A percentile compares a stretch with the other conserved stretches of the same genome.
Conservation (phyloP, 1,284 basidiomycete species). For the Papiliotrema flavescens region DNA sequence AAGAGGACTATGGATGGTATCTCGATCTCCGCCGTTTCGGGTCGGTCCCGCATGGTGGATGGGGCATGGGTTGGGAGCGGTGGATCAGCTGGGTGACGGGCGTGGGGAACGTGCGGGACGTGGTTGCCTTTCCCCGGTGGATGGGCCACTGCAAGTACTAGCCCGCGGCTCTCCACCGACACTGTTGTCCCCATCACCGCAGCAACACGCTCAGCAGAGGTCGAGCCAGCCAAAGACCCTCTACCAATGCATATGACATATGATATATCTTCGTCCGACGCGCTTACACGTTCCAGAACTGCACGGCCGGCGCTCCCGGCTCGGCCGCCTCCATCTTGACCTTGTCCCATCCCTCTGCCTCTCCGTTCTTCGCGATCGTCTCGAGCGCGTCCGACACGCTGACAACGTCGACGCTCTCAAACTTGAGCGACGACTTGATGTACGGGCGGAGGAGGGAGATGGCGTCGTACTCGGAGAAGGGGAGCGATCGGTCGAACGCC, state of each 20-base stretch:
- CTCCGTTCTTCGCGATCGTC: constrained; percentile 31
- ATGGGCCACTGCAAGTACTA: constrained; percentile 58
- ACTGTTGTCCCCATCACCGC: too few species aligned
- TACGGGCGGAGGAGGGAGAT: constrained; percentile 72
- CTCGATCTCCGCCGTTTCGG: constrained; percentile 71
- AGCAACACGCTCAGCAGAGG: too few species aligned
- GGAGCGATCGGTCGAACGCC: constrained; percentile 81
- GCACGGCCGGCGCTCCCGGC: constrained; percentile 79
- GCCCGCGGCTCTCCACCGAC: too few species aligned
- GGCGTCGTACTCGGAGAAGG: constrained; percentile 81
- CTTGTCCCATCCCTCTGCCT: constrained; percentile 42
- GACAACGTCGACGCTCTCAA: constrained; percentile 67
- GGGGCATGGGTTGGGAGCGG: constrained; percentile 88
- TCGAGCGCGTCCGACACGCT: constrained; percentile 63
- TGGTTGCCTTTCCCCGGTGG: constrained; percentile 85
- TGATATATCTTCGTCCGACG: neutral
- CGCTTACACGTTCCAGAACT: constrained; percentile 59
- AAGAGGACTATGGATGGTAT: constrained; percentile 76
- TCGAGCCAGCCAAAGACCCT: neutral
- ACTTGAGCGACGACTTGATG: constrained; percentile 75
- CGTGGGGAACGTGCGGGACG: constrained; percentile 79
- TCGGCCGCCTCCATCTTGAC: constrained; percentile 70
- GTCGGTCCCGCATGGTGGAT: constrained; percentile 84
- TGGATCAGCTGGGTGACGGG: constrained; percentile 79
- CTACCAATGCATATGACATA: neutral